Conservation (phyloP, 2,329 filamentous ascomycete species). For the Pyricularia sp. region DNA sequence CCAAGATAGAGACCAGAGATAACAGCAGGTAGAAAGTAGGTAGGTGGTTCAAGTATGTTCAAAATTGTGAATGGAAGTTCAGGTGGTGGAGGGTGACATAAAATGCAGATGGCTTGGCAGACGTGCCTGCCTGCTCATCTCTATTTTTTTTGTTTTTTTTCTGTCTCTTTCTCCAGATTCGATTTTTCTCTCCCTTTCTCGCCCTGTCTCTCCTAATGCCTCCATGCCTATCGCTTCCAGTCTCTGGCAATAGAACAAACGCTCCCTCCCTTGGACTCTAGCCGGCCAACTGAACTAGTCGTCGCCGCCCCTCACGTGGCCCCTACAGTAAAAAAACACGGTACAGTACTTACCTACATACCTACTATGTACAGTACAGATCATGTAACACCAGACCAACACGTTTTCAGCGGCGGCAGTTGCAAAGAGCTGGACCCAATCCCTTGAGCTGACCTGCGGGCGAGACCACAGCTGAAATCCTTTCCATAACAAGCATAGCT, state of each 20-base stretch:
- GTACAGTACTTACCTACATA: neutral
- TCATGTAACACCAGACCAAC: neutral
- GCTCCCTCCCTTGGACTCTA: neutral
- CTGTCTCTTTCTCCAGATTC: neutral
- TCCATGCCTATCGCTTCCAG: neutral
- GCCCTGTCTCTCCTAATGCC: neutral
- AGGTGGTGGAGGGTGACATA: neutral
- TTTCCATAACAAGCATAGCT: neutral
- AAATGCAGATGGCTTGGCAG: too few species aligned
- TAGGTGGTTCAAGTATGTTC: too few species aligned
- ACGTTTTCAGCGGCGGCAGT: too few species aligned
- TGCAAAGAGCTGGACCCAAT: too few species aligned
- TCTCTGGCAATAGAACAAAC: neutral
- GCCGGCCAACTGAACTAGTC: neutral
- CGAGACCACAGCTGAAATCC: neutral
- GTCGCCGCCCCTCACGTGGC: neutral
- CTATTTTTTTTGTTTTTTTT: conserved; percentile 1
- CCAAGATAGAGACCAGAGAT: neutral
- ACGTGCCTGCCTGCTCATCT: neutral
- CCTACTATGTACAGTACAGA: too few species aligned
- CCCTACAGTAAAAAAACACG: neutral
- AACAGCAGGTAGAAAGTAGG: neutral
- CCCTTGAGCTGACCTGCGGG: too few species aligned
- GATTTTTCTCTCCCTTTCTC: neutral
- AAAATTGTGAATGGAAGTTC: neutral